Conservation (phyloP, 78 protist genomes). For the Mastigamoeba balamuthi region DNA sequence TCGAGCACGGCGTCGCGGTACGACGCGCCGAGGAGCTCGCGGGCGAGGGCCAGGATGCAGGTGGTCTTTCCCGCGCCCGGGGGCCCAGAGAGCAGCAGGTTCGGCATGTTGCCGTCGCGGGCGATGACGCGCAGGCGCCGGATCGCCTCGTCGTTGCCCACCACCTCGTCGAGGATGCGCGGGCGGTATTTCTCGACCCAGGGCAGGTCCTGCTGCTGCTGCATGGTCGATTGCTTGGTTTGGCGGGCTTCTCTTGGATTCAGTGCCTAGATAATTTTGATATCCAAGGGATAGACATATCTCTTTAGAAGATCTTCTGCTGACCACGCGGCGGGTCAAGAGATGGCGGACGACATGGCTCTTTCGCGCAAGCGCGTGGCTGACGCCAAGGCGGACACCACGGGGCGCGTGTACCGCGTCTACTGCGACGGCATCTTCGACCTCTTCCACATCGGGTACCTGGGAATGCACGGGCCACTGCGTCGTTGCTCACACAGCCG, state of each 20-base stretch:
- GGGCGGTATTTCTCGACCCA: constrained; percentile 85
- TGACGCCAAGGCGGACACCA: not conserved
- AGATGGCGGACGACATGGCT: no score
- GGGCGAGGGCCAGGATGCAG: constrained; percentile 81
- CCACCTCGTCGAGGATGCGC: constrained; percentile 49
- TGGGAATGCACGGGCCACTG: no score
- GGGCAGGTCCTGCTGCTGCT: constrained; percentile 4
- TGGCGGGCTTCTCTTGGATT: no score
- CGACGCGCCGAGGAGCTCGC: constrained; percentile 77
- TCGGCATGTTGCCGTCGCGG: constrained; percentile 58
- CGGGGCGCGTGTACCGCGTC: constrained; percentile 1
- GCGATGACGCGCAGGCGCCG: constrained; percentile 36
- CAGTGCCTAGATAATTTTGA: no score
- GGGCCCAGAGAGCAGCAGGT: constrained; percentile 96
- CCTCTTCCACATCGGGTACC: constrained; percentile 23
- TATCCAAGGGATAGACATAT: no score
- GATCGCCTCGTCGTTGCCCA: constrained; percentile 80
- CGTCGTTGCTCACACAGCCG: no score
- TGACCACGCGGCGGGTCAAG: no score
- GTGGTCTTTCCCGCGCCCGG: constrained; percentile 98
- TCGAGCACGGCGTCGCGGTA: constrained; percentile 74
- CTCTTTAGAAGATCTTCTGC: no score
- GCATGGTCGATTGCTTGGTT: no score
- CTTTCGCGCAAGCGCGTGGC: not conserved
- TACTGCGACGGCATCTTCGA: constrained; percentile 42